Evolutionary conservation across 1,284 basidiomycete genomes (phyloP), one percentile per base, ranked within the genome.

Genomic region (Singerocomus rubriflavus): DNA sequence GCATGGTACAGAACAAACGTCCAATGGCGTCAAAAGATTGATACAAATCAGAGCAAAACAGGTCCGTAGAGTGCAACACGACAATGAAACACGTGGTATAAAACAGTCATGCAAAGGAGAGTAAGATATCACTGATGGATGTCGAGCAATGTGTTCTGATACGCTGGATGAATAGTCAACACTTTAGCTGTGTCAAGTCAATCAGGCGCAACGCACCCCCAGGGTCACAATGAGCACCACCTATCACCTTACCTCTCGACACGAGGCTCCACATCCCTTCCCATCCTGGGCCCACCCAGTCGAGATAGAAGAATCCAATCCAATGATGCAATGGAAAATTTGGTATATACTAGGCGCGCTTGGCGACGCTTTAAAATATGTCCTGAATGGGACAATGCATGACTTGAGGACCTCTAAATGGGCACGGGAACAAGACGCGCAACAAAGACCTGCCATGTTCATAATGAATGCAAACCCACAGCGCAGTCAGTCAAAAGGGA

Each of bases 271-370:
- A 4, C 27, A 6, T 6, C 30, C 16, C 17, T 46, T 32, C n/a
- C 25, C 37, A 41, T 17, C n/a, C 16, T 25, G 7, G 9, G 21
- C 33, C 25, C 29, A 32, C 30, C 31, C 26, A 21, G 17, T 43
- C 31, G 6, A 30, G n/a, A 40, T 27, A 32, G 27, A 37, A 37
- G 42, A 6, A 45, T 35, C 44, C 30, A 29, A 14, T 48, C 48
- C 34, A 34, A 45, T 12, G 5, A 50, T 51, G 44, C 44, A 33
- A 49, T 46, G 43, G 27, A 46, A 46, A 16, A 47, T 46, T 51
- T 41, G 44, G 16, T 44, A 57, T 50, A 52, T 38, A 51, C 45
- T 57, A 60, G 32, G 29, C 43, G 39, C 41, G 34, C 51, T 52
- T 11, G 41, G 56, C 42, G 34, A 32, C 44, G 49, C 31, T 48